These are phyloP conservation scores for Trypanosoma brucei DNA, from an alignment of 208 protist species.

Conservation along the genomic window DNA sequence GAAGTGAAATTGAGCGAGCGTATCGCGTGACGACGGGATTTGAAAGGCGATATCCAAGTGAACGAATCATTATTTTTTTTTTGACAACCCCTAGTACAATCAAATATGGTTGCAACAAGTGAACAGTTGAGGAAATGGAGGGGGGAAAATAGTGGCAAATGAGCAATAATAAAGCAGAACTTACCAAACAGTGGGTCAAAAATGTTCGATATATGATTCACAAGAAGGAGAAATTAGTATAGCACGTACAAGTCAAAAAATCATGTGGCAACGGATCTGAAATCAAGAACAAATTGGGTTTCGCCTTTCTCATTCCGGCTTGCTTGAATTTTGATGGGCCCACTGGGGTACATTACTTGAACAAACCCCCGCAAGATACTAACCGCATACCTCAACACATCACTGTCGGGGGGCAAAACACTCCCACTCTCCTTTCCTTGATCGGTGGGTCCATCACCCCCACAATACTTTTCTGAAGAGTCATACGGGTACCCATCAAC, in stretches of 20 bases:
- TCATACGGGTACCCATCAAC: conserved; percentile 22
- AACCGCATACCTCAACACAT: conserved; percentile 60
- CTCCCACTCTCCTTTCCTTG: conserved; percentile 3
- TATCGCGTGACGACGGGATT: conserved; percentile 27
- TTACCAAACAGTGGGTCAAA: too few relatives aligned
- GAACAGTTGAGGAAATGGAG: too few relatives aligned
- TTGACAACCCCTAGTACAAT: conserved; percentile 7
- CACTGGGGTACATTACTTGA: conserved; percentile 34
- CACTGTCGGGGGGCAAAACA: conserved; percentile 28
- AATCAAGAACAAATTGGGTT: conserved; percentile 64
- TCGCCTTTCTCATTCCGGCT: conserved; percentile 54
- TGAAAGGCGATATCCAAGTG: conserved; percentile 2
- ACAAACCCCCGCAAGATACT: conserved; percentile 41
- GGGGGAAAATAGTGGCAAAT: conserved; percentile 11
- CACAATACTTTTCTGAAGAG: conserved; percentile 6
- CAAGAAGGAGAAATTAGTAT: too few relatives aligned
- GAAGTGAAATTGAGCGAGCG: conserved; percentile 38
- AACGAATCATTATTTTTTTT: conserved; percentile 21
- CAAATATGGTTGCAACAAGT: too few relatives aligned
- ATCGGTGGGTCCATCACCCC: neutral
- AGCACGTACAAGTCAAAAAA: neutral
- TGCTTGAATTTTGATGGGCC: conserved; percentile 35
- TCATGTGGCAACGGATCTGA: conserved; percentile 22
- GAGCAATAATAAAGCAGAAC: too few relatives aligned
- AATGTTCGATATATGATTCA: too few relatives aligned